These are phyloP conservation scores for Trichoderma guizhouense DNA, from an alignment of 2,329 filamentous ascomycete genomes.

Conservation along the genomic window DNA sequence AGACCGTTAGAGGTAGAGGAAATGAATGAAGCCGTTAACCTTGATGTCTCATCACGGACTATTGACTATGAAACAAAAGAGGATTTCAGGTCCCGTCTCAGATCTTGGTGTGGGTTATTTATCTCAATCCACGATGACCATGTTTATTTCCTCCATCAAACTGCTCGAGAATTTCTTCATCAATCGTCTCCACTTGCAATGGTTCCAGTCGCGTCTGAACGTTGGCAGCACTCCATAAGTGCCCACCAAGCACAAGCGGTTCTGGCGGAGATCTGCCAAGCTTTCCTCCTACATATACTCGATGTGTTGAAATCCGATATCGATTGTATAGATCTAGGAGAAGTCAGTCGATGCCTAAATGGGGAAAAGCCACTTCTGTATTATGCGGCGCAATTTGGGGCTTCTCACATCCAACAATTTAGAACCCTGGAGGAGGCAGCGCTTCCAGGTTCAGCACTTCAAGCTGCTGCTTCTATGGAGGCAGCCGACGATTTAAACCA, in stretches of 20 bases:
- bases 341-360: fast-evolving
- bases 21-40: slow-evolving; percentile 28
- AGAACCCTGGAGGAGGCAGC: too few relatives aligned
- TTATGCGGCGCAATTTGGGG: fast-evolving
- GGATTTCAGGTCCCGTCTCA: background rate
- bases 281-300: background rate
- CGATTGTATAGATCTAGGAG: background rate
- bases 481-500: too few relatives aligned
- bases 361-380: too few relatives aligned
- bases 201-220: fast-evolving
- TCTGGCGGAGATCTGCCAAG: background rate
- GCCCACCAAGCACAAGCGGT: background rate
- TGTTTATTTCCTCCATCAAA: slow-evolving; percentile 33
- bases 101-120: slow-evolving; percentile 28
- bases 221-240: background rate
- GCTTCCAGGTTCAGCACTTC: too few relatives aligned
- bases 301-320: background rate
- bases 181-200: background rate
- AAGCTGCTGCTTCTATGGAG: too few relatives aligned
- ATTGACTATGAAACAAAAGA: background rate
- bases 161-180: slow-evolving; percentile 31
- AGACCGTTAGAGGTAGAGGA: slow-evolving; percentile 27
- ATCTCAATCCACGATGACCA: slow-evolving; percentile 26
- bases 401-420: fast-evolving
- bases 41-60: slow-evolving; percentile 15